Base-by-base conservation (phyloP, 2,329 filamentous ascomycete species). In the Cladosporium cucumerinum region DNA sequence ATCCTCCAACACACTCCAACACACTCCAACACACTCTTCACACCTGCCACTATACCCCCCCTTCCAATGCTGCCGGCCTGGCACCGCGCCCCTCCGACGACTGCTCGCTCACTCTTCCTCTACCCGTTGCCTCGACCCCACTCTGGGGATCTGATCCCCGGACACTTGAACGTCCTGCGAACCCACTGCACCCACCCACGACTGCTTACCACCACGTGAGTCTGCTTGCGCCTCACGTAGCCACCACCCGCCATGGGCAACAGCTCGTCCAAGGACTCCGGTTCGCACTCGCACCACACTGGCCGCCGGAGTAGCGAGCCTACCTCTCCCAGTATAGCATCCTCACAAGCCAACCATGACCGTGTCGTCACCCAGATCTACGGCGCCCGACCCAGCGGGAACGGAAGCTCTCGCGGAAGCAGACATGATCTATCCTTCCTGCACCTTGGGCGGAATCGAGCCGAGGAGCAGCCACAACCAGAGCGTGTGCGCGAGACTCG, bases 401-500 rank as follows among this genome's bases (percentile, higher is more conserved):
- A 51, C 51, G 65, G 62, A 48, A 71, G 67, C 61, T 69, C 69
- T 30, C 80, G 85, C 69, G 79, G 81, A 32, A 87, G 84, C 77
- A 78, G 86, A 63, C 83, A 82, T 49, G 86, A 89, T 69, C 78
- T 88, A 36, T 71, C 85, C 1, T 83, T 88, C 67, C 80, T 88
- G 34, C 84, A 84, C 63, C 78, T 89, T 11, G 81, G 82, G 48
- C 76, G 79, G 63, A 77, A 69, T 81, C 86, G 66, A 69, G 75
- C 78, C n/a, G 74, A 80, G 14, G 75, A 83, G 3, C 65, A 69
- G 26, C 66, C 73, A 16, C 65, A 69, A 21, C 66, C 71, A 14
- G 85, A 88, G 71, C 80, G 83, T 49, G 89, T 92, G 65, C 86
- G 92, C 65, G 94, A 98, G 79, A 97, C 93, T 8, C 93, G 89